A percentile compares a stretch with the other conserved stretches of the same genome.
Conservation (phyloP, 805 yeast species). For the Blastobotrys americana region DNA sequence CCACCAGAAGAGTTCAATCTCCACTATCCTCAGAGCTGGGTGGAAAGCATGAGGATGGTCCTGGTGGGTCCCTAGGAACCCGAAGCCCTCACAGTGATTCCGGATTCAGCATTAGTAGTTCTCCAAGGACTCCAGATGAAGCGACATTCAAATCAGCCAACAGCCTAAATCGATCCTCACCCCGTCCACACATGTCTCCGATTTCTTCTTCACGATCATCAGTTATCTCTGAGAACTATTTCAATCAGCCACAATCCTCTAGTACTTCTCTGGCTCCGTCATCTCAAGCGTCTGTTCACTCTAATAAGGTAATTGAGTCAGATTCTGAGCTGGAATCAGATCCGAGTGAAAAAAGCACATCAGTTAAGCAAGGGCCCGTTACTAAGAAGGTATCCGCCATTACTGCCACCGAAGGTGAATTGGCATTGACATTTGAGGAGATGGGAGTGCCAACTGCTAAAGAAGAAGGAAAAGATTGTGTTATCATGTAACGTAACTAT, state of each 20-base stretch:
- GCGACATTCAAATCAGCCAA: neutral
- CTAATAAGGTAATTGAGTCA: neutral
- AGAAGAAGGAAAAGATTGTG: slow-evolving; percentile 26
- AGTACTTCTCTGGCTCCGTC: neutral
- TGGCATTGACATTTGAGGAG: slow-evolving; percentile 31
- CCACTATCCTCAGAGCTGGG: no score
- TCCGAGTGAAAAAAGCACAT: neutral
- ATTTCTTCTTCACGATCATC: neutral
- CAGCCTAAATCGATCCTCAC: neutral
- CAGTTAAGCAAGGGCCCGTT: neutral
- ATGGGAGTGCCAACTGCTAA: slow-evolving; percentile 27
- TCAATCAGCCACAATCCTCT: neutral
- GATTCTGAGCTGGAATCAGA: neutral
- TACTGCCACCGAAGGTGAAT: slow-evolving; percentile 1
- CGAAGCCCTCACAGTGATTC: neutral
- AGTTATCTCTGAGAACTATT: neutral
- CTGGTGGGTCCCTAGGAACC: no score
- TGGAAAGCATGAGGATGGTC: neutral
- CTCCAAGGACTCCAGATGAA: neutral
- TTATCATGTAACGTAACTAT: slow-evolving; percentile 25
- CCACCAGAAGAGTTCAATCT: neutral
- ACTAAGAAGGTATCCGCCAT: neutral
- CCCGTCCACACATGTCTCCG: neutral
- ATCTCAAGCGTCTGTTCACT: neutral
- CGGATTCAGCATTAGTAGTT: neutral